These are phyloP conservation scores for Aspergillus conjunctus DNA, from an alignment of 495 filamentous ascomycete species.

Conservation along the genomic window DNA sequence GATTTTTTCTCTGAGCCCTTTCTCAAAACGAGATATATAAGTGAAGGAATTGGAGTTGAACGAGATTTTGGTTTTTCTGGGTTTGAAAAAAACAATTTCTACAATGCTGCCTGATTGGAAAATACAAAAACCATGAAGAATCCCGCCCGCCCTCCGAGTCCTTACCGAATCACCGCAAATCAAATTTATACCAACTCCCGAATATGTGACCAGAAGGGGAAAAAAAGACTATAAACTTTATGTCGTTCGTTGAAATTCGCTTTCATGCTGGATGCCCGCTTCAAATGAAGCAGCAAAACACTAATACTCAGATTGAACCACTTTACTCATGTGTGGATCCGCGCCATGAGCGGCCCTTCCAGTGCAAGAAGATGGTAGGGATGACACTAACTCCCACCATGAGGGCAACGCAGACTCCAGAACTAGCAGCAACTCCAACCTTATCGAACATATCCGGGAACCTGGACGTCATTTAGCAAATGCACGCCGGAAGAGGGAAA, in stretches of 20 bases:
- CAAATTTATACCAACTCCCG: no score
- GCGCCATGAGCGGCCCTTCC: conserved; percentile 33
- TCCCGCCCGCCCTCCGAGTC: no score
- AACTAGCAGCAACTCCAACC: conserved; percentile 44
- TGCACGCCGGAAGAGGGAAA: not conserved
- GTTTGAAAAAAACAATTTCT: not conserved
- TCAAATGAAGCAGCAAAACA: not conserved
- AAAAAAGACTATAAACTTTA: no score
- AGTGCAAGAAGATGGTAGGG: conserved; percentile 47
- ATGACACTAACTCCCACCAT: conserved; percentile 49
- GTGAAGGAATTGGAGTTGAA: not conserved
- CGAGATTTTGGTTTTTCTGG: not conserved
- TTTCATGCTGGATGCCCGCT: not conserved
- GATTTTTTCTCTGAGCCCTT: no score
- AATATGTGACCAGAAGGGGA: no score
- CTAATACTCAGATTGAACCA: not conserved
- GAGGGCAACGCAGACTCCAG: conserved; percentile 45
- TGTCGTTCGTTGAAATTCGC: not conserved
- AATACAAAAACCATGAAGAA: not conserved
- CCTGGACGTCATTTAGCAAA: conserved; percentile 32
- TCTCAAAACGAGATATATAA: not conserved
- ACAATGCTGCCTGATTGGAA: not conserved
- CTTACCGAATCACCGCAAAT: no score
- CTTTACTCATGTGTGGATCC: conserved; percentile 7
- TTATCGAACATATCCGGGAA: conserved; percentile 54